Conservation (phyloP, 106 monocot genomes). For the Dactylorhiza incarnata region DNA sequence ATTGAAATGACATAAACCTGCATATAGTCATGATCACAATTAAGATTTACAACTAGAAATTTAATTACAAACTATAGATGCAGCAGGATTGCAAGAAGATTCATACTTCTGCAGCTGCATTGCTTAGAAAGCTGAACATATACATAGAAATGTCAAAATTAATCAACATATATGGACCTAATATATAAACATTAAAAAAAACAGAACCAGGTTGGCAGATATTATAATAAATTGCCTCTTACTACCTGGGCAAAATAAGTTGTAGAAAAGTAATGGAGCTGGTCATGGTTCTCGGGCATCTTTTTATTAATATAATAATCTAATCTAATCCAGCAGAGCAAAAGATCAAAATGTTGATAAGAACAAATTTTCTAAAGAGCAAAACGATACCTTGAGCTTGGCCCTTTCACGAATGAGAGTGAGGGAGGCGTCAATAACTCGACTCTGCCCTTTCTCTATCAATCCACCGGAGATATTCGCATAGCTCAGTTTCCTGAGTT, state of each 20-base stretch:
- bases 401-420: conserved; percentile 92
- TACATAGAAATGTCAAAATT: no score
- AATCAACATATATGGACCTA: no score
- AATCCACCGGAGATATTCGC: conserved; percentile 40
- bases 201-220: no score
- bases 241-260: no score
- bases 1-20: background rate
- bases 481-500: conserved; percentile 40
- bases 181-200: no score
- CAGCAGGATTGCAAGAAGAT: background rate
- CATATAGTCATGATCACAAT: background rate
- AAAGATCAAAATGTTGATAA: background rate
- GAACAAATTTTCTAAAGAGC: background rate
- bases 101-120: no score
- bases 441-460: conserved; percentile 78
- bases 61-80: background rate
- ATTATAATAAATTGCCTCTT: no score
- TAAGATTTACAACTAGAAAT: background rate
- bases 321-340: no score
- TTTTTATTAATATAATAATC: no score
- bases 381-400: conserved; percentile 67
- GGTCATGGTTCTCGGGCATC: no score
- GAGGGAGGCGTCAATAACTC: conserved; percentile 93
- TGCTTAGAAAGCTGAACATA: no score
- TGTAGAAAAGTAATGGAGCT: no score